phyloP scores from a whole-genome alignment of 73 alveolate genomes.

The Paraurostyla sp. region DNA sequence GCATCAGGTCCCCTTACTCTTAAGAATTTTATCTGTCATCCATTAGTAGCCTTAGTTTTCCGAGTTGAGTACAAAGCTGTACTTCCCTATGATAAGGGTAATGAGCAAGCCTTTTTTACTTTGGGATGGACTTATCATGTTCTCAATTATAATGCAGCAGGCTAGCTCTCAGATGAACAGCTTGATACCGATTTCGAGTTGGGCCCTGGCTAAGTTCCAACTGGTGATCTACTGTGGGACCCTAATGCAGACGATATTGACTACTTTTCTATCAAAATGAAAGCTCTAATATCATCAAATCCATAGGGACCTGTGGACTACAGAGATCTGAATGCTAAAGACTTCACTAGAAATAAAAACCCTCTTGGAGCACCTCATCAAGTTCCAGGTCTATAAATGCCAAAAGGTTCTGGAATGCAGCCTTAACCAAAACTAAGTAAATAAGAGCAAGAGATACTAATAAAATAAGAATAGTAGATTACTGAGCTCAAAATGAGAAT shows the following conservation, averaged over 20 bases:
- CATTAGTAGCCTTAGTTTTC: constrained; percentile 64
- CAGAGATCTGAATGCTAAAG: neutral
- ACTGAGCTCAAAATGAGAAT: neutral
- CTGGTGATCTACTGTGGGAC: constrained; percentile 70
- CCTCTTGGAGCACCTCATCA: no score
- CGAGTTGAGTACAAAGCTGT: constrained; percentile 58
- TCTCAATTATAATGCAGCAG: constrained; percentile 51
- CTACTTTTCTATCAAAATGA: constrained; percentile 19
- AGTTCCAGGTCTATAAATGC: no score
- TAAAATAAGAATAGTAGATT: constrained; percentile 31
- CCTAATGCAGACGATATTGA: constrained; percentile 53
- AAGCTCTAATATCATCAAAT: constrained; percentile 55
- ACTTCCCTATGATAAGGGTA: constrained; percentile 42
- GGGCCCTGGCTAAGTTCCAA: constrained; percentile 74
- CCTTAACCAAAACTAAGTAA: no score
- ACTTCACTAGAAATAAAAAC: neutral
- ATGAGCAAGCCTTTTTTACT: constrained; percentile 58
- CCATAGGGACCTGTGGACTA: neutral
- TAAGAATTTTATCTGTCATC: constrained; percentile 63
- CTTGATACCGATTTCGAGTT: constrained; percentile 38
- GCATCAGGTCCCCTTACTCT: constrained; percentile 49
- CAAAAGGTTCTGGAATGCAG: no score
- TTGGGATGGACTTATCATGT: constrained; percentile 69
- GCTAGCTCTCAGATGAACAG: constrained; percentile 43
- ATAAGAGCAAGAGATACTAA: neutral